Evolutionary conservation across 305 asterid genomes (phyloP).

Genomic region (Fraxinus sp.): DNA sequence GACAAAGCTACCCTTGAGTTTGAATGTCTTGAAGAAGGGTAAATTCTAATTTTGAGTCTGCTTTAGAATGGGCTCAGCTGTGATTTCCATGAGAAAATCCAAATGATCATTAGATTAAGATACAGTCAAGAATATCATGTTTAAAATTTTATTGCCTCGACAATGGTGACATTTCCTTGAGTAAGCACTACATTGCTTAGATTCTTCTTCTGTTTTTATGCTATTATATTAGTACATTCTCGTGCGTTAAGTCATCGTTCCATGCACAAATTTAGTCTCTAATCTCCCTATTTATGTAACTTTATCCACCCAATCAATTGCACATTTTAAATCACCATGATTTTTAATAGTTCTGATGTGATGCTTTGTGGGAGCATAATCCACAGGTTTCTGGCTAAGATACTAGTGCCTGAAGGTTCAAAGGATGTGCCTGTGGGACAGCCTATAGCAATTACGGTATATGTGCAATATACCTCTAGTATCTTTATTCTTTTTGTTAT

Average conservation of each 20-base stretch:
- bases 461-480: constrained; percentile 30
- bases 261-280: constrained; percentile 8
- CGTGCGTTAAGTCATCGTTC: constrained; percentile 3
- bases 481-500: background rate
- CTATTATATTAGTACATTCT: background rate
- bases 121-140: background rate
- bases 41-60: constrained; percentile 30
- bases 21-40: constrained; percentile 98
- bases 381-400: constrained; percentile 85
- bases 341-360: background rate
- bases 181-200: constrained; percentile 13
- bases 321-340: constrained; percentile 5
- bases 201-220: constrained; percentile 1
- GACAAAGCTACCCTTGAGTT: constrained; percentile 97
- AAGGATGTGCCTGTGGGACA: constrained; percentile 97
- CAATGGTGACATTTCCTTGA: constrained; percentile 7
- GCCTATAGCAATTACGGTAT: constrained; percentile 93
- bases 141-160: constrained; percentile 13
- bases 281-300: background rate
- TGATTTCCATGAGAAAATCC: constrained; percentile 6
- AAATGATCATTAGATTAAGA: constrained; percentile 9
- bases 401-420: constrained; percentile 92
- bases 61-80: constrained; percentile 16
- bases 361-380: constrained; percentile 21
- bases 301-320: constrained; percentile 10